These are phyloP conservation scores for Leccinum subgranulosum DNA, from an alignment of 768 basidiomycete species.

Conservation along the genomic window DNA sequence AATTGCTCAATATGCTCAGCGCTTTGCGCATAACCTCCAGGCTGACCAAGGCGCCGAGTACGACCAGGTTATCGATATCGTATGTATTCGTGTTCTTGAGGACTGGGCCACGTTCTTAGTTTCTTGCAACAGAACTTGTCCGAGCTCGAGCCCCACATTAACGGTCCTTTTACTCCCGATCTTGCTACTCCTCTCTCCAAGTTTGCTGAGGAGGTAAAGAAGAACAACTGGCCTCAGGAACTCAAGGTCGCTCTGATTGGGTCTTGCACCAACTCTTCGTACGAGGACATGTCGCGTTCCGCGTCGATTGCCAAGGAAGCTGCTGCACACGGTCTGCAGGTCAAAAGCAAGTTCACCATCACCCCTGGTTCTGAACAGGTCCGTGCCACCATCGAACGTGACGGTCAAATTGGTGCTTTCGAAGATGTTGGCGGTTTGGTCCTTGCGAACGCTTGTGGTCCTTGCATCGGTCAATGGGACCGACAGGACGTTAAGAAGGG, in stretches of 20 bases:
- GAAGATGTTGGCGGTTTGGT: conserved; percentile 89
- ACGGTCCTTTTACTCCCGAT: conserved; percentile 99
- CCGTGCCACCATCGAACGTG: conserved; percentile 95
- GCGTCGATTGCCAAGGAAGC: conserved; percentile 93
- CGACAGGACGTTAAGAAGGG: conserved; percentile 96
- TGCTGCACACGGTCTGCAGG: conserved; percentile 75
- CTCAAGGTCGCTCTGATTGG: conserved; percentile 98
- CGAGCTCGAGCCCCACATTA: conserved; percentile 98
- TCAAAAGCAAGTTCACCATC: conserved; percentile 95
- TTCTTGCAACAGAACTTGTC: conserved; percentile 67
- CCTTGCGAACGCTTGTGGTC: conserved; percentile 97
- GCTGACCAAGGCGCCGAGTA: conserved; percentile 90
- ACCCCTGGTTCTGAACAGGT: conserved; percentile 99
- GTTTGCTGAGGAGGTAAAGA: conserved; percentile 87
- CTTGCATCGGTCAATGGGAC: conserved; percentile 99
- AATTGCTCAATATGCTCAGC: conserved; percentile 85
- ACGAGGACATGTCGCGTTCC: conserved; percentile 99
- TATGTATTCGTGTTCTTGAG: conserved; percentile 34
- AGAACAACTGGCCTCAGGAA: conserved; percentile 95
- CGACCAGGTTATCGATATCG: conserved; percentile 91
- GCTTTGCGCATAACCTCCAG: conserved; percentile 86
- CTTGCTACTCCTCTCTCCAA: conserved; percentile 97
- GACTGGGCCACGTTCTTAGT: not conserved
- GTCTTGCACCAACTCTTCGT: conserved; percentile 99
- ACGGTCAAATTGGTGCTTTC: conserved; percentile 87